phyloP scores from a whole-genome alignment of 306 rosid genomes.

The Rosa lucieae region DNA sequence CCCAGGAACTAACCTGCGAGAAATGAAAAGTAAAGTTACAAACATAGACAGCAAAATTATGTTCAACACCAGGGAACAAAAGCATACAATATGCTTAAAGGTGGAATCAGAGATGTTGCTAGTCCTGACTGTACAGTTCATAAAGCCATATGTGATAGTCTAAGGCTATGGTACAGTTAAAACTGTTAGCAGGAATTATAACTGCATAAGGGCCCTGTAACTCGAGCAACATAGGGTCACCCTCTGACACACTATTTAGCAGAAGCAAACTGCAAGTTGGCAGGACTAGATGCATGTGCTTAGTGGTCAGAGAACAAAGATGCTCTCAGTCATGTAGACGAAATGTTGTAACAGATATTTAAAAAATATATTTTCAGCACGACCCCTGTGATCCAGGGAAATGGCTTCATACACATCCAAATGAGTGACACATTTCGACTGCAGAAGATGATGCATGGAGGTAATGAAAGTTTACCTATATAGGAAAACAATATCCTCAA shows the following conservation, averaged over 20 bases:
- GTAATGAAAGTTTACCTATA: conserved; percentile 62
- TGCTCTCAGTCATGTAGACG: neutral
- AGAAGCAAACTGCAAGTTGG: conserved; percentile 22
- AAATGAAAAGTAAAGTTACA: conserved; percentile 26
- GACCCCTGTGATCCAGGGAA: neutral
- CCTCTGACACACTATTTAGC: conserved; percentile 10
- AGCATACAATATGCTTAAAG: conserved; percentile 11
- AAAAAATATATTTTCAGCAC: neutral
- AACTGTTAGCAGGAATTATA: neutral
- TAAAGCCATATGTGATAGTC: neutral
- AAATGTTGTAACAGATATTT: neutral
- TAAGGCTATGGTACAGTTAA: neutral
- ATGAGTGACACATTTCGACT: conserved; percentile 15
- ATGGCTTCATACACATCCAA: conserved; percentile 3
- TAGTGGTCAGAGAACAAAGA: neutral
- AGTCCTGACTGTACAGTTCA: neutral
- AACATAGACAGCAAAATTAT: conserved; percentile 11
- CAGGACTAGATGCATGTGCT: conserved; percentile 19
- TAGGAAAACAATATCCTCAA: conserved; percentile 70
- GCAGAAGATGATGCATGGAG: conserved; percentile 3
- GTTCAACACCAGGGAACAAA: conserved; percentile 11
- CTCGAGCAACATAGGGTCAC: conserved; percentile 10
- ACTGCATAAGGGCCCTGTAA: neutral
- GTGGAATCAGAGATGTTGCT: conserved; percentile 1
- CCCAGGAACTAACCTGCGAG: conserved; percentile 82